A percentile compares a stretch with the other conserved stretches of the same genome.
Evolutionary conservation across 202 grass and related monocot species (phyloP).

Genomic region (Panicum hallii): DNA sequence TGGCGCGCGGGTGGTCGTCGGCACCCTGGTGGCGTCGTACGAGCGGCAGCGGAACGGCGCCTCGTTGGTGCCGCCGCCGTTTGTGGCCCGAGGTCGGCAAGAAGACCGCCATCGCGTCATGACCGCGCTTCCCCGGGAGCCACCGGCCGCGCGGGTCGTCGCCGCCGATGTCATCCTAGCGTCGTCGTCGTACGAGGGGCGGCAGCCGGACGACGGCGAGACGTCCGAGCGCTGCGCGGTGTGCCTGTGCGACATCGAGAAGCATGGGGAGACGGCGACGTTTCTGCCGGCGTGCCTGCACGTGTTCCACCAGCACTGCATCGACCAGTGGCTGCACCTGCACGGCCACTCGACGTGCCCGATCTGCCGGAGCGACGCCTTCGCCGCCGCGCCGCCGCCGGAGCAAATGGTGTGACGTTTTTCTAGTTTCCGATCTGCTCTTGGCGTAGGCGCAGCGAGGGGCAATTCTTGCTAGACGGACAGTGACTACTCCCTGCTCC

Average conservation of each 20-base stretch:
- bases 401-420: too few relatives aligned
- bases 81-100: neutral
- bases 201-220: neutral
- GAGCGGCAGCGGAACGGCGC: neutral
- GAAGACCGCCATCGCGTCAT: neutral
- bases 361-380: neutral
- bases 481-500: too few relatives aligned
- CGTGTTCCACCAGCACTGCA: neutral
- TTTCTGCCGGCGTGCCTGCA: neutral
- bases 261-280: neutral
- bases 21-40: too few relatives aligned
- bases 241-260: neutral
- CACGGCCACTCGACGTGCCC: neutral
- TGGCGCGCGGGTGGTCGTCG: too few relatives aligned
- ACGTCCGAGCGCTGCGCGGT: neutral
- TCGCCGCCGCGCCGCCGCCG: neutral
- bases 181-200: neutral
- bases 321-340: slow-evolving; percentile 3
- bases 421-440: too few relatives aligned
- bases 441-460: too few relatives aligned
- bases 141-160: neutral
- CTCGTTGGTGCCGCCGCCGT: neutral
- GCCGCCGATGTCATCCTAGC: neutral
- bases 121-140: neutral
- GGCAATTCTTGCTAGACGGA: too few relatives aligned